phyloP scores from a whole-genome alignment of 2,329 filamentous ascomycete genomes.

The Thielaviopsis ethacetica region DNA sequence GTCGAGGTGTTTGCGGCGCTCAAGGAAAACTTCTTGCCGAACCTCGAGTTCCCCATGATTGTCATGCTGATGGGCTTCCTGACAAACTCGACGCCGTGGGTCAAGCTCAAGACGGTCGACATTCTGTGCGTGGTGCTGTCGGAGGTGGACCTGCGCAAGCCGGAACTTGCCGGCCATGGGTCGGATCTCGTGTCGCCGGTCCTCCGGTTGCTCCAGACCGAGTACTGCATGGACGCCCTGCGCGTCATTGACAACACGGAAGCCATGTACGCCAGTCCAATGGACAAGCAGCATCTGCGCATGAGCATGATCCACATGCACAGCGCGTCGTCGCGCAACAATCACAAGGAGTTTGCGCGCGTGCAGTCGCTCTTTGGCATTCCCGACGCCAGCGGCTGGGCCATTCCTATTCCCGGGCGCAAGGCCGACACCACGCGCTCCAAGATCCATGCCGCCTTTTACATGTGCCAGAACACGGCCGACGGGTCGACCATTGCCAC shows the following conservation, averaged over 20 bases:
- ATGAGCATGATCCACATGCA: conserved; percentile 97
- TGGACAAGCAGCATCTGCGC: conserved; percentile 84
- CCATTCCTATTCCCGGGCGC: conserved; percentile 78
- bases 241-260: conserved; percentile 90
- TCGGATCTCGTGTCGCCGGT: conserved; percentile 91
- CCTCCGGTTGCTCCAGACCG: conserved; percentile 74
- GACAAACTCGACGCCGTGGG: conserved; percentile 76
- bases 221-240: conserved; percentile 82
- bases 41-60: conserved; percentile 67
- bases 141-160: conserved; percentile 81
- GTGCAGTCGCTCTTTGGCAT: conserved; percentile 94
- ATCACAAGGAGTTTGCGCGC: conserved; percentile 86
- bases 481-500: conserved; percentile 25
- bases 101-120: conserved; percentile 85
- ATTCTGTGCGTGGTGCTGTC: conserved; percentile 73
- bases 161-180: conserved; percentile 77
- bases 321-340: conserved; percentile 57
- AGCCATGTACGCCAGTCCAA: conserved; percentile 77
- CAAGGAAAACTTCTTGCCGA: conserved; percentile 62
- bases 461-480: conserved; percentile 65
- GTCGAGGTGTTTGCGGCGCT: conserved; percentile 57
- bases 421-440: conserved; percentile 74
- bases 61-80: conserved; percentile 83
- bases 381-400: conserved; percentile 89
- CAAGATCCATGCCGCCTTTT: conserved; percentile 93